Evolutionary conservation across 1,284 basidiomycete genomes (phyloP).

Genomic region (Cerrena zonata): DNA sequence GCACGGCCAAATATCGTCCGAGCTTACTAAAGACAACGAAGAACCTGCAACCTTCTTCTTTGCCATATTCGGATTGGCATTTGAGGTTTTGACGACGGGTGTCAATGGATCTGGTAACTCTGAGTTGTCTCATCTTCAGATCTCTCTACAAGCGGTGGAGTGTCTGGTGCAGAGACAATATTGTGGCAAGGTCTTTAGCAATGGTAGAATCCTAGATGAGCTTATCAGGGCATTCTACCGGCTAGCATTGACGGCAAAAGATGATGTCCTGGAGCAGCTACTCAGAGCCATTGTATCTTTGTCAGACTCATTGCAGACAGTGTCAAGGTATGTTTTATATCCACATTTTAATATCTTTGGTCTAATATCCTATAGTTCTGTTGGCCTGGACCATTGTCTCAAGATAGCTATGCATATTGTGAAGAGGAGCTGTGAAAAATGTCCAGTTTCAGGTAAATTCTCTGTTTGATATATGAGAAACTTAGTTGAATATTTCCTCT

Average conservation of each 20-base stretch:
- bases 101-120: slow-evolving; percentile 35
- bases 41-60: slow-evolving; percentile 84
- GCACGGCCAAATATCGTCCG: slow-evolving; percentile 58
- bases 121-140: slow-evolving; percentile 41
- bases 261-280: slow-evolving; percentile 68
- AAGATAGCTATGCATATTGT: slow-evolving; percentile 1
- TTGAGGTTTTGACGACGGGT: slow-evolving; percentile 76
- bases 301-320: slow-evolving; percentile 54
- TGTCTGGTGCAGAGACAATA: slow-evolving; percentile 75
- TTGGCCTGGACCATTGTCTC: background rate
- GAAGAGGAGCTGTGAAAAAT: background rate
- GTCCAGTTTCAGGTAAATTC: background rate
- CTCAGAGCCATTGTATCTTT: slow-evolving; percentile 69
- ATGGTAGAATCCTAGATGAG: slow-evolving; percentile 83
- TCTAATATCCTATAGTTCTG: slow-evolving; percentile 2
- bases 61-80: slow-evolving; percentile 87
- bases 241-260: slow-evolving; percentile 82
- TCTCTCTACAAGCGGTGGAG: slow-evolving; percentile 77
- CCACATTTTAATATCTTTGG: background rate
- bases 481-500: background rate
- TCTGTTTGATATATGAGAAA: background rate
- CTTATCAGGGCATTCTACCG: slow-evolving; percentile 85
- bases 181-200: slow-evolving; percentile 74
- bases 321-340: slow-evolving; percentile 9
- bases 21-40: slow-evolving; percentile 32